Conservation (phyloP, 2,329 filamentous ascomycete genomes). For the Ascochyta viciae-villosae region DNA sequence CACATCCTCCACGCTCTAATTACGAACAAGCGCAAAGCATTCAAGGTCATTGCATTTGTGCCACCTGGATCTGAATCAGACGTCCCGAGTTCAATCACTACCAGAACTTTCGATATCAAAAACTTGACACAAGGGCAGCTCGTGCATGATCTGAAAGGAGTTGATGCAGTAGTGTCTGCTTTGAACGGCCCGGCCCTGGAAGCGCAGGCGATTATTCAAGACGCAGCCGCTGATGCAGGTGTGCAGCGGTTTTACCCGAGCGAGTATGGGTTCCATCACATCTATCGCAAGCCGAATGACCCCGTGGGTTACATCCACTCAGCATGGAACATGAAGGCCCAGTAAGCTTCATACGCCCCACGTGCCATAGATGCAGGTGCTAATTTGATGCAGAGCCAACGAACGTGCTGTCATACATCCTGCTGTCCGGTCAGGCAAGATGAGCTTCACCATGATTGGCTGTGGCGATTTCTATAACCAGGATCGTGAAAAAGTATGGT, state of each 20-base stretch:
- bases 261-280: constrained; percentile 36
- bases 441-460: constrained; percentile 42
- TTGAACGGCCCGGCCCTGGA: constrained; percentile 29
- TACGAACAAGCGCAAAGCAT: constrained; percentile 14
- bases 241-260: constrained; percentile 38
- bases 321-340: neutral
- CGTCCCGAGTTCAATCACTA: neutral
- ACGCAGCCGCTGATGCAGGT: constrained; percentile 33
- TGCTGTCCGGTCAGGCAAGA: constrained; percentile 26
- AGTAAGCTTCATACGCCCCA: neutral
- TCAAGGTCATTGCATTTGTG: constrained; percentile 14
- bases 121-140: constrained; percentile 2
- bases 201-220: constrained; percentile 28
- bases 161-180: constrained; percentile 33
- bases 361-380: neutral
- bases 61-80: neutral
- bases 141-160: constrained; percentile 19
- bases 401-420: constrained; percentile 25
- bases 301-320: constrained; percentile 23
- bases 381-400: constrained; percentile 12
- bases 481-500: constrained; percentile 34
- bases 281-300: constrained; percentile 30
- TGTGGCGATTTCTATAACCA: constrained; percentile 44
- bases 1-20: constrained; percentile 13
- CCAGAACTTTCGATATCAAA: neutral